A percentile compares a stretch with the other conserved stretches of the same genome.
These are phyloP conservation scores for Candida buenavistaensis DNA, from an alignment of 1,139 yeast species.

Conservation along the genomic window DNA sequence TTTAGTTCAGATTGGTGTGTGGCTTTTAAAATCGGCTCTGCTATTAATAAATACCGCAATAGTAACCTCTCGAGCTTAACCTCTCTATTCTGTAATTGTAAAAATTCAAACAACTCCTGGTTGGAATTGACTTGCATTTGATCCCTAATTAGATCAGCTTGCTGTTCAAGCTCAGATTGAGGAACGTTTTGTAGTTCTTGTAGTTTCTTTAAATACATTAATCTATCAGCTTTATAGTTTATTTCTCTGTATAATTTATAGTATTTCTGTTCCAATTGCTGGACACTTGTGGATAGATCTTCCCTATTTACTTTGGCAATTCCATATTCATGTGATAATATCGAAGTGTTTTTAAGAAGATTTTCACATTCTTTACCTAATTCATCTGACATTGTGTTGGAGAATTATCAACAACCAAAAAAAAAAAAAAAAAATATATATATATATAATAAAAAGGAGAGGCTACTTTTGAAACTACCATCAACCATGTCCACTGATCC, in stretches of 20 bases:
- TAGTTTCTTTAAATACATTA: conserved; percentile 32
- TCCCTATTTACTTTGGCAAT: conserved; percentile 23
- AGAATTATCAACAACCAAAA: background rate
- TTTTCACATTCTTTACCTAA: conserved; percentile 23
- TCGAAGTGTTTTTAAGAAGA: conserved; percentile 20
- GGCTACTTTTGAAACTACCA: too few species aligned
- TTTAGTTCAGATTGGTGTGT: conserved; percentile 34
- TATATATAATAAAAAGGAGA: too few species aligned
- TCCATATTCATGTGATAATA: conserved; percentile 31
- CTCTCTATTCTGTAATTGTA: conserved; percentile 20
- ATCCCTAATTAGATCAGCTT: conserved; percentile 12
- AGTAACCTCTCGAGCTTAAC: conserved; percentile 28
- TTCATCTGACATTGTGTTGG: conserved; percentile 18
- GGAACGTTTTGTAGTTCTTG: conserved; percentile 11
- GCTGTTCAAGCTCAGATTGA: conserved; percentile 1
- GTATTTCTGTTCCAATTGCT: conserved; percentile 25
- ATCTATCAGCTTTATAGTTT: conserved; percentile 24
- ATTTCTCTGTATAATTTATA: conserved; percentile 21
- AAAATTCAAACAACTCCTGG: conserved; percentile 21
- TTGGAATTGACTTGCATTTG: conserved; percentile 16
- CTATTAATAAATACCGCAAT: conserved; percentile 24
- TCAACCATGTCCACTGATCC: conserved; percentile 12
- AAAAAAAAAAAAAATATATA: conserved; percentile 2
- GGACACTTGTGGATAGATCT: too few species aligned
- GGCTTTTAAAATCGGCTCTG: conserved; percentile 33